Evolutionary conservation across 257 asterid species (phyloP).

Genomic region (Jasminum sambac): DNA sequence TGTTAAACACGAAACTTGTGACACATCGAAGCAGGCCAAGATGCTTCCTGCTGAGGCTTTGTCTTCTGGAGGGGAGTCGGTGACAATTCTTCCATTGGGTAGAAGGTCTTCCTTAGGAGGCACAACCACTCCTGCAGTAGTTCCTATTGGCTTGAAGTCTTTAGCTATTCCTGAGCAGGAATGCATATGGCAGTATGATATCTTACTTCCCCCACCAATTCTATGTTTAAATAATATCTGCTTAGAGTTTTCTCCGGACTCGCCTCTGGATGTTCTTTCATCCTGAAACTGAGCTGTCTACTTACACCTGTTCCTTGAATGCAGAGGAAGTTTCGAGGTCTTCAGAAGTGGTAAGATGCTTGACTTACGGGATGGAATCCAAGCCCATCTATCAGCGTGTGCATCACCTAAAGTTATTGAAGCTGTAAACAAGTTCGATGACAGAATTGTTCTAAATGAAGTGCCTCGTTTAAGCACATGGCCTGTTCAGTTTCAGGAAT

Average conservation of each 20-base stretch:
- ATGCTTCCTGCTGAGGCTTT: conserved; percentile 40
- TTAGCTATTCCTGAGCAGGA: conserved; percentile 73
- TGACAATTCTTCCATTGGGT: conserved; percentile 30
- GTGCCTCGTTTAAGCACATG: conserved; percentile 81
- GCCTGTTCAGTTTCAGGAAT: conserved; percentile 85
- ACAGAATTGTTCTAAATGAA: conserved; percentile 57
- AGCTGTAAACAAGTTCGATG: conserved; percentile 56
- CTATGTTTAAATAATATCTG: conserved; percentile 18
- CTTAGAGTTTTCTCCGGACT: conserved; percentile 14
- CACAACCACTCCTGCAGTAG: conserved; percentile 36
- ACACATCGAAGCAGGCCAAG: conserved; percentile 36
- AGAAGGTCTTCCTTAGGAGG: conserved; percentile 35
- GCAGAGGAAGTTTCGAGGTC: conserved; percentile 84
- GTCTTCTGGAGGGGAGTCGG: conserved; percentile 39
- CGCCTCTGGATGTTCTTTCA: conserved; percentile 15
- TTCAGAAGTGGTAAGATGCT: conserved; percentile 48
- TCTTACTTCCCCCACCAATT: conserved; percentile 25
- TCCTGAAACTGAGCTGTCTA: conserved; percentile 18
- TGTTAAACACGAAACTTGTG: conserved; percentile 39
- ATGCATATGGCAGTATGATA: conserved; percentile 79
- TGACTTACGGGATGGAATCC: conserved; percentile 67
- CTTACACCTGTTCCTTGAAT: conserved; percentile 29
- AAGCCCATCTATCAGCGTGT: conserved; percentile 77
- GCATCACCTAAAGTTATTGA: conserved; percentile 74
- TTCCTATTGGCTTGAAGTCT: conserved; percentile 42